A percentile compares a stretch with the other conserved stretches of the same genome.
Conservation (phyloP, 192 early-diverging fungal species). For the Coemansia sp. region DNA sequence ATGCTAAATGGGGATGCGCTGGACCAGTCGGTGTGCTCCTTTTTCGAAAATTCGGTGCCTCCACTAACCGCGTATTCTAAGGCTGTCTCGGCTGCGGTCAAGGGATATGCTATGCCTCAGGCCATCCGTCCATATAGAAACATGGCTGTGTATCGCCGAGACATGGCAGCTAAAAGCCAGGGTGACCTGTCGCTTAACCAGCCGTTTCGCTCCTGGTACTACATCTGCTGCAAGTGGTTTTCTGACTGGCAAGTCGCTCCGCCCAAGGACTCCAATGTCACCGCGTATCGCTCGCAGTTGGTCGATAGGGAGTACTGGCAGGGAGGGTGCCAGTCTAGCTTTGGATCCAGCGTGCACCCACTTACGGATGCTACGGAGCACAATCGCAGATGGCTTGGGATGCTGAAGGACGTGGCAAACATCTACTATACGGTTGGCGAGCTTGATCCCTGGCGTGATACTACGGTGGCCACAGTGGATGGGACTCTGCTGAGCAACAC, state of each 20-base stretch:
- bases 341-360: slow-evolving; percentile 23
- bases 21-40: slow-evolving; percentile 20
- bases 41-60: slow-evolving; percentile 20
- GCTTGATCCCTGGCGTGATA: slow-evolving; percentile 25
- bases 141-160: neutral
- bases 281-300: slow-evolving; percentile 26
- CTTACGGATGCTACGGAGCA: slow-evolving; percentile 16
- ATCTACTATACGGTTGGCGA: slow-evolving; percentile 31
- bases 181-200: neutral
- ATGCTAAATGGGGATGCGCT: slow-evolving; percentile 15
- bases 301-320: slow-evolving; percentile 31
- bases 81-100: slow-evolving; percentile 9
- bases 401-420: slow-evolving; percentile 17
- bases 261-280: slow-evolving; percentile 17
- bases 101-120: slow-evolving; percentile 17
- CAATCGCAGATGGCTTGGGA: slow-evolving; percentile 24
- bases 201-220: slow-evolving; percentile 50
- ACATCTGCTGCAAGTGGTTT: slow-evolving; percentile 62
- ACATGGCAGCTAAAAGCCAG: neutral
- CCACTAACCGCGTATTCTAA: slow-evolving; percentile 20
- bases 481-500: slow-evolving; percentile 21
- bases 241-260: slow-evolving; percentile 57
- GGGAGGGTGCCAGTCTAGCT: slow-evolving; percentile 30
- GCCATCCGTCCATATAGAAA: slow-evolving; percentile 7
- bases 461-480: slow-evolving; percentile 7